phyloP scores from a whole-genome alignment of 2,329 filamentous ascomycete genomes.

The Alternaria consortialis region DNA sequence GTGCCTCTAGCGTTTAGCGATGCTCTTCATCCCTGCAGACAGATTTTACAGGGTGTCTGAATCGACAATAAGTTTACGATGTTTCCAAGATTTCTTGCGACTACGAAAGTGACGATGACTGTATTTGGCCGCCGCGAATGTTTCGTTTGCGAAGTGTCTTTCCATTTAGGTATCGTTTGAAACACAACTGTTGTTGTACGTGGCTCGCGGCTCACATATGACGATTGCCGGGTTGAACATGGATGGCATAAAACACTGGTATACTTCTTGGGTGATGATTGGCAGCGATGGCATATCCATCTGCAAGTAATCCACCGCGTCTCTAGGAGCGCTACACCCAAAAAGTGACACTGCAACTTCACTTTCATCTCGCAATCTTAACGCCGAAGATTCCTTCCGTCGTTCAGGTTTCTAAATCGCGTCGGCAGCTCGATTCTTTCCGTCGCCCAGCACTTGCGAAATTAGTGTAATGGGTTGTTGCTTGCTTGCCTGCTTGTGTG shows the following conservation, averaged over 20 bases:
- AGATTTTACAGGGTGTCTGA: neutral
- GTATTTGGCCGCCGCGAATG: neutral
- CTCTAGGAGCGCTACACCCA: neutral
- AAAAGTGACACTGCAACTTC: neutral
- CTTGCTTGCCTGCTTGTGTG: neutral
- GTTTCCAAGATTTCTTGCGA: neutral
- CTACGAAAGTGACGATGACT: neutral
- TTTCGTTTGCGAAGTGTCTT: neutral
- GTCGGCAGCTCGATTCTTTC: neutral
- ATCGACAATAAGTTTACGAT: neutral
- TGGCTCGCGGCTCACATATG: neutral
- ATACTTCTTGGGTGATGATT: neutral
- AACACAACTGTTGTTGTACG: neutral
- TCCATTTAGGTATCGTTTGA: neutral
- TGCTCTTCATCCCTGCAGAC: neutral
- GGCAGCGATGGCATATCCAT: neutral
- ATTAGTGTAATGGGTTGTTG: neutral
- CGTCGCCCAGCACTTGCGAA: neutral
- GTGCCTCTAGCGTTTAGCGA: neutral
- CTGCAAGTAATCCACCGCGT: neutral
- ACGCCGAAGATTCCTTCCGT: neutral
- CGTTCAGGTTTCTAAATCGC: neutral
- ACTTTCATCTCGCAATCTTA: conserved; percentile 1
- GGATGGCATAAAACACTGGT: conserved; percentile 3
- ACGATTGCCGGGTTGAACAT: neutral